Evolutionary conservation across 106 monocot genomes (phyloP), one percentile per base, ranked within the genome.

Genomic region (Dactylorhiza incarnata): DNA sequence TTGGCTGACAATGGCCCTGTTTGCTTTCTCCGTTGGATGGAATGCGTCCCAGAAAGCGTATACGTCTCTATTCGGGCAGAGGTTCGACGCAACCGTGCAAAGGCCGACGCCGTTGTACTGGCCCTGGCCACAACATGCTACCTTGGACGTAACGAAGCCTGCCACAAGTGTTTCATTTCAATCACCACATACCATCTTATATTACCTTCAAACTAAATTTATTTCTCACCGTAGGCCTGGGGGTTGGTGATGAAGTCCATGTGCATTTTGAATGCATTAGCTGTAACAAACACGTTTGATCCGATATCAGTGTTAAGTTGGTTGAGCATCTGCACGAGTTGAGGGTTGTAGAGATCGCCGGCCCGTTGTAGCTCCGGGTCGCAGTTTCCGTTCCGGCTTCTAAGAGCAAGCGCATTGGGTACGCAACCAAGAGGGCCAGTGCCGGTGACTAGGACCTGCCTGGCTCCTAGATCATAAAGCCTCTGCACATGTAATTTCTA

Each of bases 61-160:
- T 10, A 74, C 5, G 45, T 76, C 44, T 13, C 94, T 70, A 73
- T 90, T 76, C 3, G 88, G 70, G 79, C 94, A 94, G 20, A 94
- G 44, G 80, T 80, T 94, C 1, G 94, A 94, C 0, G 73, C 77
- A 8, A 19, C 0, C 0, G 88, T 94, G 82, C 94, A 94, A 11
- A 94, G 86, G 0, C 94, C 94, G 1, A 94, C 9, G 20, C 94
- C 90, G 74, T 94, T 94, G 85, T 90, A 90, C 0, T 88, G 85
- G 7, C 94, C 94, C 62, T 94, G 94, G 3, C 94, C 90, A 24
- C 94, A 94, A 73, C 94, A 94, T 1, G 94, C 94, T 3, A 86
- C 59, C 82, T 88, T 90, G 2, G 94, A 86, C 16, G 94, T 94
- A 10, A 71, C 48, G 22, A 94, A 94, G 12, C 94, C 93, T 92